A percentile compares a stretch with the other conserved stretches of the same genome.
Evolutionary conservation across 345 rosid species (phyloP).

Genomic region (Eucalyptus pauciflora): DNA sequence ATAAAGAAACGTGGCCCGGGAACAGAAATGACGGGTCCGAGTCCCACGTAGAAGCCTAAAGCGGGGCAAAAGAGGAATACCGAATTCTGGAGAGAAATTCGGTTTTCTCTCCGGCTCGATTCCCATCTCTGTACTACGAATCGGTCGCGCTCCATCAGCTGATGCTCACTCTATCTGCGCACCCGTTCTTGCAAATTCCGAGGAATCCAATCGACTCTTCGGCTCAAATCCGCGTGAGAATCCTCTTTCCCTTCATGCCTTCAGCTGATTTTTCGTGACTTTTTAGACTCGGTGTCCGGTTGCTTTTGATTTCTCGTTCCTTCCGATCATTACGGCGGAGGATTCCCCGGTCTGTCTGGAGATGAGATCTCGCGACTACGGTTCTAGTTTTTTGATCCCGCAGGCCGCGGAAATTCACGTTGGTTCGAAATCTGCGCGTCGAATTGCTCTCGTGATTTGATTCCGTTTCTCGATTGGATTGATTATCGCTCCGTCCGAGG

Average conservation of each 20-base stretch:
- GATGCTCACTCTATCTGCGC: background rate
- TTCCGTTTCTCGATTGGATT: background rate
- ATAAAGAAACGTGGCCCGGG: background rate
- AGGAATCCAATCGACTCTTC: background rate
- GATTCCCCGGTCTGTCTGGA: background rate
- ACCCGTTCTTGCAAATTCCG: background rate
- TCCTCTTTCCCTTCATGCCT: background rate
- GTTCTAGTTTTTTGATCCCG: background rate
- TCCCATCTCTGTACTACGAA: background rate
- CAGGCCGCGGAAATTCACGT: background rate
- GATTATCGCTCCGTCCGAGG: background rate
- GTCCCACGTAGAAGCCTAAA: background rate
- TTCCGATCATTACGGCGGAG: background rate
- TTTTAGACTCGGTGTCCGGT: background rate
- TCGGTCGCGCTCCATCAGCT: background rate
- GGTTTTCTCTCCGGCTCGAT: background rate
- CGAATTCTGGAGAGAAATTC: background rate
- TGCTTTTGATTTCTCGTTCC: background rate
- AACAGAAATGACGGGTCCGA: background rate
- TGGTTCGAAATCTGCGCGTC: background rate
- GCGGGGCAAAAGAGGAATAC: background rate
- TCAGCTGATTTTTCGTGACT: background rate
- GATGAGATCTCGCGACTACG: background rate
- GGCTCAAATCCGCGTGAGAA: background rate
- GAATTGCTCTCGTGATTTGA: background rate